Evolutionary conservation across 495 filamentous ascomycete genomes (phyloP), one percentile per base, ranked within the genome.

Genomic region (Aspergillus incahuasiensis): DNA sequence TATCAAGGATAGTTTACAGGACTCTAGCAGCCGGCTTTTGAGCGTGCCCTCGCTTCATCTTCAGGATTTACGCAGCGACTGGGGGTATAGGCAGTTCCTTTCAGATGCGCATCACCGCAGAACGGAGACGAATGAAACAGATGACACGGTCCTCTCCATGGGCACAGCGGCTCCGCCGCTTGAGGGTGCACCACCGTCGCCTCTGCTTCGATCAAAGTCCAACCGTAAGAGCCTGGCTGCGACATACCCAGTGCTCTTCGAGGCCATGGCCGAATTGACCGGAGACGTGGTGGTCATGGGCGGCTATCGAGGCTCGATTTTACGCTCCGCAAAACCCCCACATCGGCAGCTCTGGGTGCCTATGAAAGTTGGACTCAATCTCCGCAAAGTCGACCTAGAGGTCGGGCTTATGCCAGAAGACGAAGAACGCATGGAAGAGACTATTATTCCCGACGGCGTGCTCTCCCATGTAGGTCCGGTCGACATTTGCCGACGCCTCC

Each of bases 201-300:
- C 46, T 28, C 32, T 44, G 35, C 55, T 64, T 28, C 61, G 63
- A 48, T 60, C 61, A 6, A 53, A 56, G 18, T 53, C 64, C 48
- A 58, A 75, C 57, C 55, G 68, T 61, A 35, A 73, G 60, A 73
- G 70, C 42, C 32, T 43, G 2, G 54, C 47, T 34, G 32, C 63
- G 1, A 52, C 60, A 1, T 73, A 81, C 60, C 76, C 83, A 3
- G 64, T 75, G 25, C 69, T 96, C 12, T 80, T 86, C 42, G 74
- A 81, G 13, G 87, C 87, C 6, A 69, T 95, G 57, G 79, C 85
- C 35, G 73, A 81, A 15, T 72, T 97, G 22, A 87, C 82, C 0
- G 91, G 92, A 9, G 92, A 97, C 66, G 72, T 97, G 3, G 89
- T 97, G 11, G 74, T 97, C 20, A 79, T 97, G 70, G 92, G 92